Base-by-base conservation (phyloP, 2,329 filamentous ascomycete species). In the Xylariaceae sp. region DNA sequence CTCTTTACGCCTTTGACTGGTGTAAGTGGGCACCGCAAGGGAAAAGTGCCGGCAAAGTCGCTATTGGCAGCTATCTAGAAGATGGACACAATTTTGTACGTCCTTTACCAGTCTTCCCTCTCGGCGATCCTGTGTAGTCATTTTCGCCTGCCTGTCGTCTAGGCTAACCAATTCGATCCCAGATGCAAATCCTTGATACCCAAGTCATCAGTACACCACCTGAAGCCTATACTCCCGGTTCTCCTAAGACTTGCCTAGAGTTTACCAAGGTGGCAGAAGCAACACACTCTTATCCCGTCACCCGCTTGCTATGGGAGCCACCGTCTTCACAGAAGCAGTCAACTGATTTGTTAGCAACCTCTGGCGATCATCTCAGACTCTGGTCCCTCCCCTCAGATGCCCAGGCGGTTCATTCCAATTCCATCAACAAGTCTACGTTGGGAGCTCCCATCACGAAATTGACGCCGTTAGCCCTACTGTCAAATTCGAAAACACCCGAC, bases 131-230 rank as follows among this genome's bases (percentile, higher is more conserved):
- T 55, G n/a, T 26, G 19, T 26, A 11, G 41, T 54, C 26, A 35
- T 32, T 30, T 4, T 53, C 12, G 7, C 32, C 46, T 48, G 8
- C 8, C 1, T 8, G 31, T 39, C 34, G 32, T 26, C 19, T 19
- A 35, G 34, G 37, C 54, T 65, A 49, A 65, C 30, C 42, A 40
- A 50, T 40, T 41, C 43, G 41, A 61, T 66, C 61, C 63, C 55
- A 95, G 90, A 97, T 97, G 61, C 94, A 97, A 88, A 96, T 99
- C 60, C 80, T 97, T 59, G 91, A 96, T 71, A 90, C 89, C 43
- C 87, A 95, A 61, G 81, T 92, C 63, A 76, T 80, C 5, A 86
- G 83, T 19, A 85, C 91, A 55, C 80, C 85, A 19, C 74, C 86
- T 60, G 83, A 87, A 58, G 80, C 85, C 57, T 87, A 87, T 57